Evolutionary conservation across 2,329 filamentous ascomycete genomes (phyloP).

Genomic region (Microdochium paspali): DNA sequence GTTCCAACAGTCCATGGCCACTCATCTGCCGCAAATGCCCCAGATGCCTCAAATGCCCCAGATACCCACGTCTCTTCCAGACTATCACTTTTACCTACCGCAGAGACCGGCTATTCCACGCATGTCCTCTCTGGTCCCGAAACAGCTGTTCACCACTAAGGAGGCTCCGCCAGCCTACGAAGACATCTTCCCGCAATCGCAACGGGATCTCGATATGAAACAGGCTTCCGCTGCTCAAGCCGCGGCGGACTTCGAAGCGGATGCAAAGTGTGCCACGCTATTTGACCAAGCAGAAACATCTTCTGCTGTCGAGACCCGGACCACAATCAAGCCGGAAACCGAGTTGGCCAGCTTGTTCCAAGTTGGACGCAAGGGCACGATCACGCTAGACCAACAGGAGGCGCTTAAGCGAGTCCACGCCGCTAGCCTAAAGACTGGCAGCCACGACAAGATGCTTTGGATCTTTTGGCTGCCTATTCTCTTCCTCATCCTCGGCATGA

Average conservation of each 20-base stretch:
- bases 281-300: conserved; percentile 34
- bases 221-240: conserved; percentile 48
- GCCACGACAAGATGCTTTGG: conserved; percentile 57
- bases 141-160: conserved; percentile 30
- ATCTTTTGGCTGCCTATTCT: conserved; percentile 52
- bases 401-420: conserved; percentile 52
- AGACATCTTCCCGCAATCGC: conserved; percentile 56
- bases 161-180: conserved; percentile 63
- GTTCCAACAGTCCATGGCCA: conserved; percentile 61
- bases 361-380: conserved; percentile 53
- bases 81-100: conserved; percentile 61
- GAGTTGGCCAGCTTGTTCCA: conserved; percentile 36
- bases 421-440: conserved; percentile 52
- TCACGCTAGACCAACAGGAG: conserved; percentile 57
- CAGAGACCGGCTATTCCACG: conserved; percentile 56
- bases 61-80: conserved; percentile 53
- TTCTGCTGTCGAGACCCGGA: conserved; percentile 25
- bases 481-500: conserved; percentile 4
- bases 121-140: conserved; percentile 64
- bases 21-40: conserved; percentile 56
- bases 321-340: conserved; percentile 25
- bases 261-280: conserved; percentile 43
- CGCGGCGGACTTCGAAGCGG: conserved; percentile 47
- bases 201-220: conserved; percentile 42
- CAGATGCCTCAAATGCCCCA: conserved; percentile 21